Conservation (phyloP, 306 rosid genomes). For the Cicer cuneatum region DNA sequence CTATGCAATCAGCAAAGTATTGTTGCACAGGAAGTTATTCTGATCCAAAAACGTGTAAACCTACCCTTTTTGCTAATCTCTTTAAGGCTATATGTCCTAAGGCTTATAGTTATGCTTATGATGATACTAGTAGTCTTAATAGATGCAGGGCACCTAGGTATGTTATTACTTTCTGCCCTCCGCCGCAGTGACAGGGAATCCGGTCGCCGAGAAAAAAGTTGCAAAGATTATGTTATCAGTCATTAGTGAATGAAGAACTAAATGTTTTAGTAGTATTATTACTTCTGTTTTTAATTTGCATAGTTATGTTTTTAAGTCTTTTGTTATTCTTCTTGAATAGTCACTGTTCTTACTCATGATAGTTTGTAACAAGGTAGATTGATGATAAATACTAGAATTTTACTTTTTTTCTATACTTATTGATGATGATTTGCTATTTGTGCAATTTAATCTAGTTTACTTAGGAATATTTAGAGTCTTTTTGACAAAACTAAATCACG, state of each 20-base stretch:
- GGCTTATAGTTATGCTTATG: conserved; percentile 96
- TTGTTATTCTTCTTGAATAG: conserved; percentile 15
- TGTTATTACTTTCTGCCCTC: conserved; percentile 92
- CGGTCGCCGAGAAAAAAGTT: neutral
- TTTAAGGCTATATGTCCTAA: conserved; percentile 98
- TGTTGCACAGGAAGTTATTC: conserved; percentile 90
- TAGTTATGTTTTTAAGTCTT: conserved; percentile 27
- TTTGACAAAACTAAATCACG: neutral
- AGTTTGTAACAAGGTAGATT: conserved; percentile 10
- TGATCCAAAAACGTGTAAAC: conserved; percentile 82
- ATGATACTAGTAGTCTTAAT: conserved; percentile 85
- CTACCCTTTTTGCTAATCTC: conserved; percentile 81
- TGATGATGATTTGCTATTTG: conserved; percentile 26
- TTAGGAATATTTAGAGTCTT: neutral
- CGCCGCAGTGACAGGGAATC: conserved; percentile 43
- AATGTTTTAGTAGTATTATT: conserved; percentile 18
- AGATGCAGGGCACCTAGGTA: conserved; percentile 87
- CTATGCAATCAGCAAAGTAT: conserved; percentile 92
- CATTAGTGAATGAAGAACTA: conserved; percentile 31
- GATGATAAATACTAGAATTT: conserved; percentile 6
- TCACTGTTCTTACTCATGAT: conserved; percentile 5
- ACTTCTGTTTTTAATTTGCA: neutral
- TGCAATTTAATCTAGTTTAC: conserved; percentile 31
- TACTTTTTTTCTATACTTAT: neutral
- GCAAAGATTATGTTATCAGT: conserved; percentile 23